These are phyloP conservation scores for Podospora pseudopauciseta DNA, from an alignment of 495 filamentous ascomycete genomes.

Conservation along the genomic window DNA sequence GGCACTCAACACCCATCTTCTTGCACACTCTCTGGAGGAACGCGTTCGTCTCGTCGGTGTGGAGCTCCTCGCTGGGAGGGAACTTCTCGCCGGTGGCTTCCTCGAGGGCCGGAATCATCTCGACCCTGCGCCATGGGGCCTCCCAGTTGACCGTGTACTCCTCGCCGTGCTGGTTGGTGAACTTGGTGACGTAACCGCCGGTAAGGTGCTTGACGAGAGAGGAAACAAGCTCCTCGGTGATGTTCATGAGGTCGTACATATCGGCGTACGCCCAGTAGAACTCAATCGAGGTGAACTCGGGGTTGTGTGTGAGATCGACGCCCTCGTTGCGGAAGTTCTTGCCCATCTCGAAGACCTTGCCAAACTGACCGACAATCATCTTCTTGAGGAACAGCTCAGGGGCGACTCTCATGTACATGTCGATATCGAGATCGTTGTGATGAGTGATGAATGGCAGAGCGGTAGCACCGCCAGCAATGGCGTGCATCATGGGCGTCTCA, in stretches of 20 bases:
- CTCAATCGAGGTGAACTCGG: conserved; percentile 96
- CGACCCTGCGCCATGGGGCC: conserved; percentile 84
- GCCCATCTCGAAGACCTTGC: conserved; percentile 82
- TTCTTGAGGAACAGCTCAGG: conserved; percentile 96
- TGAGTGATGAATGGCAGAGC: conserved; percentile 93
- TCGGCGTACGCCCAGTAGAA: conserved; percentile 97
- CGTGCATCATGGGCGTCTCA: conserved; percentile 98
- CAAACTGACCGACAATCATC: conserved; percentile 85
- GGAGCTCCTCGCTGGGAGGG: conserved; percentile 80
- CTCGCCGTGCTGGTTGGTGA: conserved; percentile 76
- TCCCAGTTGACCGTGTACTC: conserved; percentile 91
- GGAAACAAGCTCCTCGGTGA: conserved; percentile 92
- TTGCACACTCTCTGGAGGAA: conserved; percentile 81
- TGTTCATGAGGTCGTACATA: conserved; percentile 84
- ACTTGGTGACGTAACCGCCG: conserved; percentile 78
- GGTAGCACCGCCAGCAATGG: conserved; percentile 91
- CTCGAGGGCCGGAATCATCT: conserved; percentile 96
- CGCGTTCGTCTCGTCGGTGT: conserved; percentile 79
- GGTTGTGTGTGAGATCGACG: conserved; percentile 89
- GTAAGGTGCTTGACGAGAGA: conserved; percentile 87
- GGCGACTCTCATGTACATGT: conserved; percentile 85
- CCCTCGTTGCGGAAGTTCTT: conserved; percentile 93
- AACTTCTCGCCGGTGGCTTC: conserved; percentile 88
- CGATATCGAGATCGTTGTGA: conserved; percentile 90
- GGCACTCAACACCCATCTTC: conserved; percentile 87